These are phyloP conservation scores for Plasmodium sp. DNA, from an alignment of 169 alveolate species.

Conservation along the genomic window DNA sequence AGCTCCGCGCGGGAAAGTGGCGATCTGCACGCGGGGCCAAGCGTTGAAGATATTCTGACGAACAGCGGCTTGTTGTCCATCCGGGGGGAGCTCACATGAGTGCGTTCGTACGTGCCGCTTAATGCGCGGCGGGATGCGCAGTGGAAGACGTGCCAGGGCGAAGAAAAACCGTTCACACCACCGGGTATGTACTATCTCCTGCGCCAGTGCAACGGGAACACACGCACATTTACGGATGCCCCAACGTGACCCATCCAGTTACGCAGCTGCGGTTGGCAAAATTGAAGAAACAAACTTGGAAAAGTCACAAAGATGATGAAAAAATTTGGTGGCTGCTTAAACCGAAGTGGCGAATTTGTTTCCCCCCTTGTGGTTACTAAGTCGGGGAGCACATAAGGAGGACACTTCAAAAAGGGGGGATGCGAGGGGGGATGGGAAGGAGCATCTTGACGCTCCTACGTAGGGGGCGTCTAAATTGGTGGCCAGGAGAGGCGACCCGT, in stretches of 20 bases:
- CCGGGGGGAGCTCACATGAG: slow-evolving; percentile 32
- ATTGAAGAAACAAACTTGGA: not conserved
- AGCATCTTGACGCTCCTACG: not conserved
- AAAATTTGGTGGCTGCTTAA: not conserved
- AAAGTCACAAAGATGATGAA: not conserved
- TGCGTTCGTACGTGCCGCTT: not conserved
- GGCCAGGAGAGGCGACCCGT: not conserved
- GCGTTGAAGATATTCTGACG: slow-evolving; percentile 43
- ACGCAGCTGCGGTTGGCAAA: not conserved
- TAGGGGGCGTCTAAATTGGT: not conserved
- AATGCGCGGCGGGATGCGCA: no score
- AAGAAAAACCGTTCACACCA: not conserved
- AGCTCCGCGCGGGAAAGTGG: not conserved
- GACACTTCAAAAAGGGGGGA: not conserved
- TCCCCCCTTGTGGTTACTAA: not conserved
- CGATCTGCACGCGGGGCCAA: not conserved
- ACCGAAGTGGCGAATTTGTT: not conserved
- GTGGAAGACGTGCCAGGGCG: not conserved
- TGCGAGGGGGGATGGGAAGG: not conserved
- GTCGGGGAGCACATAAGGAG: not conserved
- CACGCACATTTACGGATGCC: not conserved
- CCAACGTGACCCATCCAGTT: not conserved
- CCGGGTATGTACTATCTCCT: not conserved
- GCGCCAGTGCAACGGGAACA: not conserved
- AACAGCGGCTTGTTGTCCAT: slow-evolving; percentile 28